phyloP scores from a whole-genome alignment of 768 basidiomycete species.

The Hydnum rufescens region DNA sequence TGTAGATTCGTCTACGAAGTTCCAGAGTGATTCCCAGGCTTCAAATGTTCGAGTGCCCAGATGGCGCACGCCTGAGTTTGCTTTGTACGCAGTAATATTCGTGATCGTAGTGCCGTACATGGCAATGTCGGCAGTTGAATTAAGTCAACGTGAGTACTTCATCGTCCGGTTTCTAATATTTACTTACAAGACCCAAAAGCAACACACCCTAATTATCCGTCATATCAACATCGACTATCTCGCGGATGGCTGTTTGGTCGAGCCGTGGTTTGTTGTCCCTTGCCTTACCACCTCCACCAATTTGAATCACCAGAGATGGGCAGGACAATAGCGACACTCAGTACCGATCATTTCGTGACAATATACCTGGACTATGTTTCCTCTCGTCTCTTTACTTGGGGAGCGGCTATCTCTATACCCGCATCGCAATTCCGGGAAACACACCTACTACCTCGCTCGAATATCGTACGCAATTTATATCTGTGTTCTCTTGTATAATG shows the following conservation, averaged over 20 bases:
- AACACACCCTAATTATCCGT: constrained; percentile 51
- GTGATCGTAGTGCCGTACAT: constrained; percentile 47
- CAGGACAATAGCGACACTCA: constrained; percentile 90
- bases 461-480: constrained; percentile 34
- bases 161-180: not conserved
- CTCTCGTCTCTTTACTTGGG: constrained; percentile 35
- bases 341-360: constrained; percentile 71
- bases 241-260: constrained; percentile 71
- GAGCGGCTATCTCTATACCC: constrained; percentile 32
- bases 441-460: constrained; percentile 9
- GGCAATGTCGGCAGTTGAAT: constrained; percentile 48
- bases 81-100: constrained; percentile 46
- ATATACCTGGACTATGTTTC: constrained; percentile 41
- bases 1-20: constrained; percentile 25
- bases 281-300: not conserved
- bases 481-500: constrained; percentile 41
- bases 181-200: constrained; percentile 22
- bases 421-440: constrained; percentile 5
- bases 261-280: constrained; percentile 37
- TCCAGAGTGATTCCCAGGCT: not conserved
- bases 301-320: not conserved
- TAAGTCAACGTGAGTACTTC: constrained; percentile 52
- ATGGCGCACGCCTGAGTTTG: constrained; percentile 72
- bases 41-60: constrained; percentile 21
- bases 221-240: constrained; percentile 38